Evolutionary conservation across 1,139 yeast genomes (phyloP).

Genomic region (Candida glucosophila): DNA sequence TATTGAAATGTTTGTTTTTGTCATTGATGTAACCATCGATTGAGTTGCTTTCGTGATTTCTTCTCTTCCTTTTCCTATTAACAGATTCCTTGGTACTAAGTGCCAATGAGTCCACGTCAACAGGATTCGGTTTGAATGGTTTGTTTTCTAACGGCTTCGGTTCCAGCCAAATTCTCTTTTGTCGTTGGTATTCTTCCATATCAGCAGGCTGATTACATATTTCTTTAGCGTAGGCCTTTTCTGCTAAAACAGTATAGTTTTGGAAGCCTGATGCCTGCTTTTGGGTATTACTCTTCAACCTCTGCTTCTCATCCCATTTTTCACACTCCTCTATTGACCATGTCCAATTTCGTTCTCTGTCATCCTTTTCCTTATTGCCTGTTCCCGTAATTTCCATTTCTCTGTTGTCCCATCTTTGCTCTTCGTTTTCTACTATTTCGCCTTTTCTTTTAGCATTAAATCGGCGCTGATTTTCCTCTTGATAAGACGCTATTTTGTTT

Average conservation of each 20-base stretch:
- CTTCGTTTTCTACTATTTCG: too few relatives aligned
- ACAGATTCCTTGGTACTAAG: constrained; percentile 28
- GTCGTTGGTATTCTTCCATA: constrained; percentile 30
- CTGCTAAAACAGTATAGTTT: constrained; percentile 47
- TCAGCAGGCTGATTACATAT: constrained; percentile 32
- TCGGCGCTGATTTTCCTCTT: too few relatives aligned
- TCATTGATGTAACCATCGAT: constrained; percentile 50
- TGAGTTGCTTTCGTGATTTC: constrained; percentile 19
- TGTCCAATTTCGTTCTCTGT: too few relatives aligned
- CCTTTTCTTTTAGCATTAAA: too few relatives aligned
- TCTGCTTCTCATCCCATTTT: constrained; percentile 47
- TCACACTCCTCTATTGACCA: constrained; percentile 67
- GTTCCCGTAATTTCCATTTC: too few relatives aligned
- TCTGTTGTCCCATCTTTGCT: too few relatives aligned
- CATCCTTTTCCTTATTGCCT: too few relatives aligned
- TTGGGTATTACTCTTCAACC: constrained; percentile 10
- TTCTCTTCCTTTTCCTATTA: constrained; percentile 21
- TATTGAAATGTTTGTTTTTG: constrained; percentile 64
- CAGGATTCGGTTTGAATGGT: constrained; percentile 9
- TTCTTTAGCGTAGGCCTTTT: constrained; percentile 43
- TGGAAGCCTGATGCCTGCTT: constrained; percentile 16
- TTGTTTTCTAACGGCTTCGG: constrained; percentile 10
- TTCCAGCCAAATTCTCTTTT: constrained; percentile 10
- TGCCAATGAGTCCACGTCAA: constrained; percentile 17
- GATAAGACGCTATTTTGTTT: too few relatives aligned